phyloP scores from a whole-genome alignment of 352 stramenopile species.

The Pythium graminicola region DNA sequence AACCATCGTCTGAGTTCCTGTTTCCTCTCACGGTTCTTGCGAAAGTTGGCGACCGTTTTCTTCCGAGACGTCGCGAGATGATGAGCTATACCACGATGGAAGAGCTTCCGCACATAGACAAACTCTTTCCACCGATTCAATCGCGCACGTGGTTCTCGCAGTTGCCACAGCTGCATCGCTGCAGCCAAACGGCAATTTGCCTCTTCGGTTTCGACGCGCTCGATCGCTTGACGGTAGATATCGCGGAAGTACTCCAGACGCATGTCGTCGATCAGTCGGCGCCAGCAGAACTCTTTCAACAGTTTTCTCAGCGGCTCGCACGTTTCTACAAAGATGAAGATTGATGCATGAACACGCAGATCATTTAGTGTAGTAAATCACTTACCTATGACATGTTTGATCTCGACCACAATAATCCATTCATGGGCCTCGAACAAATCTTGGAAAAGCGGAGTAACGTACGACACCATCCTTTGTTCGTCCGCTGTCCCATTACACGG shows the following conservation, averaged over 20 bases:
- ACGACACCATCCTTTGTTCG: constrained; percentile 30
- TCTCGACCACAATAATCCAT: constrained; percentile 12
- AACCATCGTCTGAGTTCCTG: constrained; percentile 28
- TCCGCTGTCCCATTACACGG: constrained; percentile 34
- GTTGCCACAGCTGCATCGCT: constrained; percentile 39
- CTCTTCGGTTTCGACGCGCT: constrained; percentile 36
- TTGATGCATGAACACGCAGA: too few relatives aligned
- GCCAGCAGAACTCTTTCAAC: constrained; percentile 40
- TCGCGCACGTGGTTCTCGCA: constrained; percentile 36
- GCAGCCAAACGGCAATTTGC: constrained; percentile 22
- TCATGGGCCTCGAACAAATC: neutral
- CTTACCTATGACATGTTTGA: constrained; percentile 24
- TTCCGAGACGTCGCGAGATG: constrained; percentile 16
- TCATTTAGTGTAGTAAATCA: too few relatives aligned
- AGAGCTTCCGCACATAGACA: constrained; percentile 28
- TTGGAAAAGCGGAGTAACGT: constrained; percentile 23
- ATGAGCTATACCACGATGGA: constrained; percentile 26
- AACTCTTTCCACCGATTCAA: constrained; percentile 45
- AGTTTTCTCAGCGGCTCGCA: constrained; percentile 22
- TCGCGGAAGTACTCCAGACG: constrained; percentile 45
- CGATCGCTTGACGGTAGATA: constrained; percentile 36
- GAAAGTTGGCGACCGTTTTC: constrained; percentile 28
- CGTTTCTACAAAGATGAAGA: constrained; percentile 4
- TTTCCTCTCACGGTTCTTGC: constrained; percentile 13
- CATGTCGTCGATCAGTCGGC: constrained; percentile 51